A percentile compares a stretch with the other conserved stretches of the same genome.
phyloP scores from a whole-genome alignment of 352 stramenopile genomes.

The Blastocystis hominis region DNA sequence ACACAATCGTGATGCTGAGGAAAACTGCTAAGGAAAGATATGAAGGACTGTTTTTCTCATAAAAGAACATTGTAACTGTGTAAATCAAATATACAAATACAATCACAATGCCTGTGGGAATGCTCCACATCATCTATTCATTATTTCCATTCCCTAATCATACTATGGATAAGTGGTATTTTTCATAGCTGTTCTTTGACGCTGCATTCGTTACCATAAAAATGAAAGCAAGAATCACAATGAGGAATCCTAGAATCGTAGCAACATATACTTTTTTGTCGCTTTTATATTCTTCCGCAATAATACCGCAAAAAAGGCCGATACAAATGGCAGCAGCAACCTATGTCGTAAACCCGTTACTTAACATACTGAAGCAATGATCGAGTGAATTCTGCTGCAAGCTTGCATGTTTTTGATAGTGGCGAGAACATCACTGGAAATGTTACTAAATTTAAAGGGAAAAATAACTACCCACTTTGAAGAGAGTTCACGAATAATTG shows the following conservation, averaged over 20 bases:
- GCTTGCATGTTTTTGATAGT: background rate
- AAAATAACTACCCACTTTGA: background rate
- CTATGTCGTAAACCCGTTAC: background rate
- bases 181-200: background rate
- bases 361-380: background rate
- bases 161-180: background rate
- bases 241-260: slow-evolving; percentile 4
- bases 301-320: background rate
- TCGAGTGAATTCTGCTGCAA: background rate
- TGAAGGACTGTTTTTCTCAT: background rate
- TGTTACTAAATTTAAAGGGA: background rate
- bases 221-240: background rate
- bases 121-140: slow-evolving; percentile 11
- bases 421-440: background rate
- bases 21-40: background rate
- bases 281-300: background rate
- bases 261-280: background rate
- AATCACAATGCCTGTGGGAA: background rate
- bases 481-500: background rate
- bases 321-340: background rate
- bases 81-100: background rate
- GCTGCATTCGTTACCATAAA: background rate
- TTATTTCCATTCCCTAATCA: background rate
- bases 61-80: background rate
- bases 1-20: background rate